Evolutionary conservation across 352 stramenopile species (phyloP).

Genomic region (Phytopythium boreale): DNA sequence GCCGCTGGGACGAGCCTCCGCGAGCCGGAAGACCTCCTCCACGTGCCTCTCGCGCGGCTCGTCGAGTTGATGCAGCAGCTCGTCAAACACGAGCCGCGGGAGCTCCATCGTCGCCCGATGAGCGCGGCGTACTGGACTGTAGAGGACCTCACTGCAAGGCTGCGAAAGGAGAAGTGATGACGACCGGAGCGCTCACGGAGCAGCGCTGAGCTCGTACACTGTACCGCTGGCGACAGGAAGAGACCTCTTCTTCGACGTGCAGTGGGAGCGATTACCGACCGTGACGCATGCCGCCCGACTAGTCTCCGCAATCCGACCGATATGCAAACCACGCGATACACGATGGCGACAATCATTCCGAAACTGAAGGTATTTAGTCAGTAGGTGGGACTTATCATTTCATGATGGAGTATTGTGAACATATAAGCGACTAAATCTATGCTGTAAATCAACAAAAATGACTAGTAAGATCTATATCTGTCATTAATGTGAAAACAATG

Average conservation of each 20-base stretch:
- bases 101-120: conserved; percentile 30
- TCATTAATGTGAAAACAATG: neutral
- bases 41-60: conserved; percentile 34
- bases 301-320: neutral
- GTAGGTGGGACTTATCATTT: neutral
- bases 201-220: too few species aligned
- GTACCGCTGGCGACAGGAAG: too few species aligned
- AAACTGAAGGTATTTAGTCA: too few species aligned
- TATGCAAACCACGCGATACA: neutral
- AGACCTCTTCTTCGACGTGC: too few species aligned
- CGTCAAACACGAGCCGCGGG: conserved; percentile 40
- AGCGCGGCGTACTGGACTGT: too few species aligned
- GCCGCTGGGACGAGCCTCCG: conserved; percentile 3
- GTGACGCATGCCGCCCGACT: neutral
- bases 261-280: neutral
- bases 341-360: neutral
- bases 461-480: neutral
- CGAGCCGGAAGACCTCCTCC: conserved; percentile 14
- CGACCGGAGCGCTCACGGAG: neutral
- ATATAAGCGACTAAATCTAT: neutral
- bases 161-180: neutral
- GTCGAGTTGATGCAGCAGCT: conserved; percentile 49
- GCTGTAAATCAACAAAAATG: neutral
- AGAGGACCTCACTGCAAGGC: neutral
- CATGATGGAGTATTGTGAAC: too few species aligned